Conservation (phyloP, 257 asterid species). For the Asclepias syriaca region DNA sequence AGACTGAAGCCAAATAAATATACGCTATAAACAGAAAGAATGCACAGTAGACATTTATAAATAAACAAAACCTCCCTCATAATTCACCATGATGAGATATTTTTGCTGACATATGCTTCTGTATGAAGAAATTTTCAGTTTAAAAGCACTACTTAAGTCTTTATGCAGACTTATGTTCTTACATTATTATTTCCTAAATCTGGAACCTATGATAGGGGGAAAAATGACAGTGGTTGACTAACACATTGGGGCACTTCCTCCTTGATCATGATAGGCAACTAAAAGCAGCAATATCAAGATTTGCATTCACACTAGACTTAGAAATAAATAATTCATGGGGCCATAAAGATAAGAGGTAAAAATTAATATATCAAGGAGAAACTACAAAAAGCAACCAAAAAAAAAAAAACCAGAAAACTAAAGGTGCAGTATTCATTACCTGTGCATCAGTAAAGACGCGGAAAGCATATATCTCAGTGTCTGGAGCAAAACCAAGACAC, state of each 20-base stretch:
- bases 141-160: not conserved
- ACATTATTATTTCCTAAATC: not conserved
- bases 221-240: not conserved
- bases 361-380: not conserved
- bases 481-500: conserved; percentile 99
- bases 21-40: not conserved
- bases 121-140: not conserved
- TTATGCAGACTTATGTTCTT: not conserved
- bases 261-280: not conserved
- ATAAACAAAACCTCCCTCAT: not conserved
- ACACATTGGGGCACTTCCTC: too few relatives aligned
- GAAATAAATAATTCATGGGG: not conserved
- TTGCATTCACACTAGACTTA: not conserved
- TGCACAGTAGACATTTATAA: not conserved
- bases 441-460: conserved; percentile 97
- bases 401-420: not conserved
- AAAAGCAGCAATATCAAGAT: not conserved
- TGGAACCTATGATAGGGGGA: not conserved
- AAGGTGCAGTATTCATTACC: conserved; percentile 57
- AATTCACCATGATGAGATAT: not conserved
- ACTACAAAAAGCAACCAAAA: not conserved
- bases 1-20: not conserved
- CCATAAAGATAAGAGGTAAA: not conserved
- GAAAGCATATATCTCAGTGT: conserved; percentile 91
- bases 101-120: not conserved